Evolutionary conservation across 345 rosid genomes (phyloP).

Genomic region (Arabis alpina): DNA sequence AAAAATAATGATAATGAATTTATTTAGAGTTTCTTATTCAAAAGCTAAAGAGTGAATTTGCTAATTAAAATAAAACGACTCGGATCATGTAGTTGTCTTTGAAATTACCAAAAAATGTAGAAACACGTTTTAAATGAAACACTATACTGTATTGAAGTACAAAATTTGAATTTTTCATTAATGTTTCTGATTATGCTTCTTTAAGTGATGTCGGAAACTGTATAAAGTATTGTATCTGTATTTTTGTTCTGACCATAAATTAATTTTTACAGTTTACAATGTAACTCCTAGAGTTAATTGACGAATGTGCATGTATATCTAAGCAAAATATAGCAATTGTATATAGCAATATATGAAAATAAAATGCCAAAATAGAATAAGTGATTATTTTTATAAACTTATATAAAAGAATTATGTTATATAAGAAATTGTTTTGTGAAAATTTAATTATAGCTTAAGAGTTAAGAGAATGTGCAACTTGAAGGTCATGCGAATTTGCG

Average conservation of each 20-base stretch:
- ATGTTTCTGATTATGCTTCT: background rate
- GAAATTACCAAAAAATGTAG: conserved; percentile 1
- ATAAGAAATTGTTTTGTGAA: background rate
- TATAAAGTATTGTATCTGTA: too few species aligned
- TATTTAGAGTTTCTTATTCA: background rate
- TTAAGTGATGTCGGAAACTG: background rate
- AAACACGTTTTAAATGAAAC: background rate
- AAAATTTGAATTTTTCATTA: background rate
- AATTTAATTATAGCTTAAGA: background rate
- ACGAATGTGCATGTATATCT: background rate
- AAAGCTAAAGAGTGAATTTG: background rate
- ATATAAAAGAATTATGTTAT: background rate
- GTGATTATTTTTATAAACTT: background rate
- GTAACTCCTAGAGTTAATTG: background rate
- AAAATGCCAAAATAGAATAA: background rate
- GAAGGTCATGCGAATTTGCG: background rate
- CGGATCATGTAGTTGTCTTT: background rate
- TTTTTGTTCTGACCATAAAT: too few species aligned
- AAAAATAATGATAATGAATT: background rate
- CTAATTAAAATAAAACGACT: background rate
- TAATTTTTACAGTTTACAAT: too few species aligned
- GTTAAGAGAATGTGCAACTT: conserved; percentile 5
- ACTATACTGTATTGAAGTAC: background rate
- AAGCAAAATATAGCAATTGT: background rate
- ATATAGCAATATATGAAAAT: background rate